These are phyloP conservation scores for Pythium aphanidermatum DNA, from an alignment of 352 stramenopile genomes.

Conservation along the genomic window DNA sequence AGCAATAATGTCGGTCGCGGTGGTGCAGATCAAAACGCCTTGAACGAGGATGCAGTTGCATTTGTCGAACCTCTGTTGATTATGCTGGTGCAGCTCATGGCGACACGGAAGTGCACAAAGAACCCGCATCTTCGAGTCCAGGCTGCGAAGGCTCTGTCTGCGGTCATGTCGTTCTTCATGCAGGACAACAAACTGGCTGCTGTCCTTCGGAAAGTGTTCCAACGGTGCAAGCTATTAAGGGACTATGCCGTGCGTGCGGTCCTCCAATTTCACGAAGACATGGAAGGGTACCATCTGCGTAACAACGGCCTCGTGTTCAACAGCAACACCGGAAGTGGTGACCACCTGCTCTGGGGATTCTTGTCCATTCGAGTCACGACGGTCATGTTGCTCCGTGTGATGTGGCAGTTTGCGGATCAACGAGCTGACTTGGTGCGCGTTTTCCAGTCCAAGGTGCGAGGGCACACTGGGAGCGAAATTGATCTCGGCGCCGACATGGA, in stretches of 20 bases:
- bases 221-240: conserved; percentile 32
- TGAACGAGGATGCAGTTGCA: conserved; percentile 3
- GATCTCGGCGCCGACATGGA: background rate
- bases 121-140: conserved; percentile 69
- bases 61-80: conserved; percentile 54
- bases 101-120: conserved; percentile 46
- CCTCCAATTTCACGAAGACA: conserved; percentile 63
- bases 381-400: conserved; percentile 47
- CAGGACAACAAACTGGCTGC: conserved; percentile 35
- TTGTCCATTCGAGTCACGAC: conserved; percentile 53
- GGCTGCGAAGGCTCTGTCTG: conserved; percentile 43
- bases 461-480: background rate
- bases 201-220: conserved; percentile 34
- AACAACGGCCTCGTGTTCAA: conserved; percentile 66
- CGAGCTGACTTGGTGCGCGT: conserved; percentile 25
- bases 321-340: conserved; percentile 48
- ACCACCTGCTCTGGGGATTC: conserved; percentile 72
- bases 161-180: conserved; percentile 53
- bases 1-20: background rate
- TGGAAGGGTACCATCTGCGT: conserved; percentile 64
- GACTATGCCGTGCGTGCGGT: conserved; percentile 33
- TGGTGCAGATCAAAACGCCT: conserved; percentile 18
- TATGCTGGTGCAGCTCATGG: conserved; percentile 55
- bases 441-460: conserved; percentile 9
- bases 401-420: conserved; percentile 58